Evolutionary conservation across 73 alveolate genomes (phyloP).

Genomic region (Breviolum minutum): DNA sequence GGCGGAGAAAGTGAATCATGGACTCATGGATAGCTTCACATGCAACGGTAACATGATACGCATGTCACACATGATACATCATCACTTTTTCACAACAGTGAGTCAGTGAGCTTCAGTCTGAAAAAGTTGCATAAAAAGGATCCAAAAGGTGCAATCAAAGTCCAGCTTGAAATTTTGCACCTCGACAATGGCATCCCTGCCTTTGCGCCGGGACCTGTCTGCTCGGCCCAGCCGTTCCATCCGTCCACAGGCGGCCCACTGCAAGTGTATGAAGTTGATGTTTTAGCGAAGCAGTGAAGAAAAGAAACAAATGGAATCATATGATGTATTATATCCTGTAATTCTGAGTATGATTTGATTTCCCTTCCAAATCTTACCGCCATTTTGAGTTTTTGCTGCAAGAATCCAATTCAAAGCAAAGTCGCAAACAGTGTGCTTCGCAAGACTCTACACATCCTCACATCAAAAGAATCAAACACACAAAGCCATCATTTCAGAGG

Average conservation of each 20-base stretch:
- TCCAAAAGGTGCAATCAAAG: too few relatives aligned
- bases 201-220: conserved; percentile 4
- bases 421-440: too few relatives aligned
- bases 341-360: too few relatives aligned
- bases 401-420: too few relatives aligned
- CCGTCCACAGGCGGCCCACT: neutral
- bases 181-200: conserved; percentile 28
- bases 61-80: too few relatives aligned
- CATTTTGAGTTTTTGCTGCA: too few relatives aligned
- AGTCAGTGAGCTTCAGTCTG: neutral
- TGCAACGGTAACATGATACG: too few relatives aligned
- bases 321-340: too few relatives aligned
- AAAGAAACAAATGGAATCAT: too few relatives aligned
- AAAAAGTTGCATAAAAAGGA: too few relatives aligned
- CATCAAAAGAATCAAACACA: neutral
- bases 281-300: neutral
- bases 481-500: neutral
- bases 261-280: neutral
- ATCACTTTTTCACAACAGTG: neutral
- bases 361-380: too few relatives aligned
- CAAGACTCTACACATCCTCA: neutral
- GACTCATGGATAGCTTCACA: neutral
- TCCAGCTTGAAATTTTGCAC: neutral
- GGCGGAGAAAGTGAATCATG: too few relatives aligned
- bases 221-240: conserved; percentile 25